phyloP scores from a whole-genome alignment of 2,329 filamentous ascomycete species.

The Verticillium klebahnii region DNA sequence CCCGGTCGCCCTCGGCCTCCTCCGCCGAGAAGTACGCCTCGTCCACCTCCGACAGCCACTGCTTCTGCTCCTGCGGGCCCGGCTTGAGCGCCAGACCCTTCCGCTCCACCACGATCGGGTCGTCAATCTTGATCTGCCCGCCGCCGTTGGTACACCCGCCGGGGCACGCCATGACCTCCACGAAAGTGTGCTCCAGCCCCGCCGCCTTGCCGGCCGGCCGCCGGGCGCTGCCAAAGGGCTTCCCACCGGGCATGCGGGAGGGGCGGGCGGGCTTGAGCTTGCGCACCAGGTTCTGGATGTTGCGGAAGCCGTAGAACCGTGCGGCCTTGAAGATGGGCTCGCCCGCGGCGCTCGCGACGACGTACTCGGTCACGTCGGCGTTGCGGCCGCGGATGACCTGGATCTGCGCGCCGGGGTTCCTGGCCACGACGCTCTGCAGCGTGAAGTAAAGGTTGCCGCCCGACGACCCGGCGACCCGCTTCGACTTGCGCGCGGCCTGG shows the following conservation, averaged over 20 bases:
- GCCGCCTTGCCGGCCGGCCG: constrained; percentile 45
- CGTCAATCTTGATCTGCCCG: constrained; percentile 88
- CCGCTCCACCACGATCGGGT: constrained; percentile 56
- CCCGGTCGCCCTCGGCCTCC: constrained; percentile 36
- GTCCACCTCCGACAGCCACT: constrained; percentile 77
- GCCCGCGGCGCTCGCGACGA: constrained; percentile 52
- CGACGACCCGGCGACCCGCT: constrained; percentile 66
- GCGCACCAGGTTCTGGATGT: constrained; percentile 97
- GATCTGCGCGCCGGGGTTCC: constrained; percentile 68
- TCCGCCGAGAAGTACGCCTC: constrained; percentile 85
- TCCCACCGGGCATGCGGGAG: constrained; percentile 76
- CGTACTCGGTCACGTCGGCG: constrained; percentile 84
- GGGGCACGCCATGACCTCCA: constrained; percentile 98
- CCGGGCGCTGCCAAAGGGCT: constrained; percentile 50
- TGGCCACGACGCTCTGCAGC: constrained; percentile 67
- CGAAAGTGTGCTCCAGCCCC: constrained; percentile 74
- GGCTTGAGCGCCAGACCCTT: constrained; percentile 48
- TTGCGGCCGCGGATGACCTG: constrained; percentile 75
- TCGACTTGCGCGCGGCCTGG: constrained; percentile 35
- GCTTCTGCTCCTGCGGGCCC: constrained; percentile 75
- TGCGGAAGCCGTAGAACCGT: constrained; percentile 94
- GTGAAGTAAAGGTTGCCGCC: constrained; percentile 88
- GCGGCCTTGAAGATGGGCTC: constrained; percentile 71
- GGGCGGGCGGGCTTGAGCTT: constrained; percentile 75
- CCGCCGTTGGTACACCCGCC: constrained; percentile 98